A percentile compares a stretch with the other conserved stretches of the same genome.
phyloP scores from a whole-genome alignment of 2,329 filamentous ascomycete genomes.

The Fusarium coffeatum region DNA sequence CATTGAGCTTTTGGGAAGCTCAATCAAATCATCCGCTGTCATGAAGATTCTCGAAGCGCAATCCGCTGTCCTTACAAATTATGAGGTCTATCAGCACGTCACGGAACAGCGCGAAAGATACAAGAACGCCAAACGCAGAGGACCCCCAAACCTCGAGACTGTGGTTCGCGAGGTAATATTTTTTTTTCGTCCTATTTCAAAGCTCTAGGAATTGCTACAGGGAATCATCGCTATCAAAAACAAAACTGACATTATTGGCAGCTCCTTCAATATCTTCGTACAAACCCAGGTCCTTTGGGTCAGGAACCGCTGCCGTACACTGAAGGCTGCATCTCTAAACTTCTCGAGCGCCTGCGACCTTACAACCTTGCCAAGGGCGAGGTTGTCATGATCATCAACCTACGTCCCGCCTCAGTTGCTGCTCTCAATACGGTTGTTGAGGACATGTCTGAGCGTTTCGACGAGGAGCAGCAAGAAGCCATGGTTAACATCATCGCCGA shows the following conservation, averaged over 20 bases:
- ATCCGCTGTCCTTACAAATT: conserved; percentile 76
- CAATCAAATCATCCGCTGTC: conserved; percentile 21
- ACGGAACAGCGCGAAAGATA: conserved; percentile 65
- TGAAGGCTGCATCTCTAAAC: conserved; percentile 61
- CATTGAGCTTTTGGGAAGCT: background rate
- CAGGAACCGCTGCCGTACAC: conserved; percentile 66
- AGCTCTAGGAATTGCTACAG: background rate
- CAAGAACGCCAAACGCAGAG: conserved; percentile 62
- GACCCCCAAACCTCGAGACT: conserved; percentile 69
- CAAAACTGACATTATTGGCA: conserved; percentile 47
- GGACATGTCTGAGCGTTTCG: conserved; percentile 71
- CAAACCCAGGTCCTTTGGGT: conserved; percentile 66
- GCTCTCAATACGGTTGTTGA: conserved; percentile 73
- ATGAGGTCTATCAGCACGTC: conserved; percentile 77
- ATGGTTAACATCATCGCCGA: conserved; percentile 68
- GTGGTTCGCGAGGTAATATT: conserved; percentile 71
- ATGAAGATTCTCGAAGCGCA: conserved; percentile 81
- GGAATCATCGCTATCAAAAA: background rate
- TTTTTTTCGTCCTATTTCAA: background rate
- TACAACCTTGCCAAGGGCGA: conserved; percentile 76
- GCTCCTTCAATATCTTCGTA: conserved; percentile 71
- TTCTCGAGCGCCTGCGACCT: conserved; percentile 66
- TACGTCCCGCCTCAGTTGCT: conserved; percentile 67
- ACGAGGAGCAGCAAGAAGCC: conserved; percentile 67
- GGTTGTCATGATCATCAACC: conserved; percentile 74